Evolutionary conservation across 2,329 filamentous ascomycete species (phyloP).

Genomic region (Fusarium anthophilum): DNA sequence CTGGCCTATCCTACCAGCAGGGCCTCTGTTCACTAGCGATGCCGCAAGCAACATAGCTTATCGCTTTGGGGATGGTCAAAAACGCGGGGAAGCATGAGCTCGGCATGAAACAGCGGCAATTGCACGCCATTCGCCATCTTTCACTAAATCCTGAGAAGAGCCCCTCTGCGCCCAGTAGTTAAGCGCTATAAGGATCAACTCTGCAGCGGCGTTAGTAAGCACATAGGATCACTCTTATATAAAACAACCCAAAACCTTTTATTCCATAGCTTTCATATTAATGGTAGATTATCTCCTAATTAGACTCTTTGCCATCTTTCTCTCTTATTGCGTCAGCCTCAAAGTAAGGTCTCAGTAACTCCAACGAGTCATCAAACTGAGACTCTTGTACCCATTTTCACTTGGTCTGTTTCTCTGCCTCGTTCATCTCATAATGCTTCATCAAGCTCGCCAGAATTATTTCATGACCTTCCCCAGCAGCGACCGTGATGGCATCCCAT

Average conservation of each 20-base stretch:
- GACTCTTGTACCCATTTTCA: not conserved
- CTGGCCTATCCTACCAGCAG: not conserved
- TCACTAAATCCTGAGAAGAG: fast-evolving
- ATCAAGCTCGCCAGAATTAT: fast-evolving
- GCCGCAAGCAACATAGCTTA: not conserved
- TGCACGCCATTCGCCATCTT: not conserved
- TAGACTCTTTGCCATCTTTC: not conserved
- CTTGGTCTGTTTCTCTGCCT: fast-evolving
- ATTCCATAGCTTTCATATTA: too few relatives aligned
- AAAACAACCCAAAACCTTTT: too few relatives aligned
- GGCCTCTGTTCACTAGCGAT: too few relatives aligned
- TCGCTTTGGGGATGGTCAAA: not conserved
- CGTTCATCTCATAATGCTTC: not conserved
- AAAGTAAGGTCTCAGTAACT: not conserved
- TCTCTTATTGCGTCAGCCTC: not conserved
- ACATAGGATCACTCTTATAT: fast-evolving
- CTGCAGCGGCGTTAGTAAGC: not conserved
- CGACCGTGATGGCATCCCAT: not conserved
- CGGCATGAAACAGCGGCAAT: not conserved
- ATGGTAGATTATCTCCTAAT: too few relatives aligned
- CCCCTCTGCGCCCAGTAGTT: fast-evolving
- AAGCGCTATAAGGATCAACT: too few relatives aligned
- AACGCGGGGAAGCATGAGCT: not conserved
- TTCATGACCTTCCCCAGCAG: fast-evolving
- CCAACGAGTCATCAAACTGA: fast-evolving